Evolutionary conservation across 495 filamentous ascomycete species (phyloP).

Genomic region (Cercophora newfieldiana): DNA sequence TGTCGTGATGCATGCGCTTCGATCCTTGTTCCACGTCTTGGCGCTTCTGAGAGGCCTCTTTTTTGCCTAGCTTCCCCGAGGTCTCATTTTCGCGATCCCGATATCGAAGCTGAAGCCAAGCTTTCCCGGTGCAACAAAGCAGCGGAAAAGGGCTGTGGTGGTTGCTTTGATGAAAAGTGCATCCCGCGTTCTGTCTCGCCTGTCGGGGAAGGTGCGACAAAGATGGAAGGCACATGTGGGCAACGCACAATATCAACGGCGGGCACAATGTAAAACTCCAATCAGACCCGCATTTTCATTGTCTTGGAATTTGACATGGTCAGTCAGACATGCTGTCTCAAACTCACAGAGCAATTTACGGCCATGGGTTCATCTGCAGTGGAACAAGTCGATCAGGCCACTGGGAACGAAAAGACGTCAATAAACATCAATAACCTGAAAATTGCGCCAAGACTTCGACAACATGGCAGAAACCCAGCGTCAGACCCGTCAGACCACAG

Average conservation of each 20-base stretch:
- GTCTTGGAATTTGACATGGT: background rate
- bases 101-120: background rate
- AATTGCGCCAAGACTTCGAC: background rate
- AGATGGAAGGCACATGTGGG: background rate
- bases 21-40: background rate
- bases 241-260: background rate
- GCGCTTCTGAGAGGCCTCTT: background rate
- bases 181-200: background rate
- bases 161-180: background rate
- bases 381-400: too few species aligned
- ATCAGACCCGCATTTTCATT: background rate
- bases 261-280: background rate
- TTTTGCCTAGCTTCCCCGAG: background rate
- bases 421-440: too few species aligned
- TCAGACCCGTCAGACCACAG: background rate
- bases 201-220: background rate
- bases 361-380: too few species aligned
- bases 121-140: slow-evolving; percentile 6
- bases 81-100: background rate
- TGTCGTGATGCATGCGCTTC: slow-evolving; percentile 5
- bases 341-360: too few species aligned
- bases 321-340: background rate
- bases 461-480: slow-evolving; percentile 7
- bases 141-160: background rate
- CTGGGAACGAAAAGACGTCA: too few species aligned